A percentile compares a stretch with the other conserved stretches of the same genome.
Evolutionary conservation across 1,139 yeast species (phyloP).

Genomic region (Yamadazyma oceani): DNA sequence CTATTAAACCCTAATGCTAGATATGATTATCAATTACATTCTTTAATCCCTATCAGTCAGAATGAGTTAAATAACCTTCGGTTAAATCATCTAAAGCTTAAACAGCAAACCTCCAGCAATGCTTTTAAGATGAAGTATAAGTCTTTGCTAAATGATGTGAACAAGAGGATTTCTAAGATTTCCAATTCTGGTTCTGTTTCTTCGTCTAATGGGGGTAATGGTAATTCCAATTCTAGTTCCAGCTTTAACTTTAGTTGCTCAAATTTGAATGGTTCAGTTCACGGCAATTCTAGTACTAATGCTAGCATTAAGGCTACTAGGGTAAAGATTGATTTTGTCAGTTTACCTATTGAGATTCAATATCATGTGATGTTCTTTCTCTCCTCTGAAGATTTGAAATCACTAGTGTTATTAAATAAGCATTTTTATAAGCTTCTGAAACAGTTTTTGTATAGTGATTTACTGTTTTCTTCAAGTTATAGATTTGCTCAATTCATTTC

Average conservation of each 20-base stretch:
- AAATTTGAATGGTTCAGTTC: too few species aligned
- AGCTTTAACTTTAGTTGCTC: too few species aligned
- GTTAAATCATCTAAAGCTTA: conserved; percentile 12
- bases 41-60: conserved; percentile 38
- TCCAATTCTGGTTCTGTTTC: neutral
- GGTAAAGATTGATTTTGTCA: conserved; percentile 14
- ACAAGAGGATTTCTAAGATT: conserved; percentile 25
- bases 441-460: conserved; percentile 52
- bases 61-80: conserved; percentile 24
- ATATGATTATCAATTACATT: conserved; percentile 45
- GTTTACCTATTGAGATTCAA: conserved; percentile 38
- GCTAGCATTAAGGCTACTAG: neutral
- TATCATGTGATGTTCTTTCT: conserved; percentile 33
- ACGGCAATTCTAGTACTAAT: conserved; percentile 1
- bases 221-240: neutral
- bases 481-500: conserved; percentile 78
- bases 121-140: conserved; percentile 44
- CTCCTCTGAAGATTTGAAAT: conserved; percentile 25
- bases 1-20: conserved; percentile 41
- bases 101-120: conserved; percentile 9
- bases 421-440: conserved; percentile 53
- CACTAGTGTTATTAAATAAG: conserved; percentile 51
- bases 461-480: conserved; percentile 64
- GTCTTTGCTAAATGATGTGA: conserved; percentile 42
- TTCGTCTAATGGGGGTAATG: neutral